Evolutionary conservation across 176 grass and related monocot species (phyloP).

Genomic region (Tillandsia leiboldiana): DNA sequence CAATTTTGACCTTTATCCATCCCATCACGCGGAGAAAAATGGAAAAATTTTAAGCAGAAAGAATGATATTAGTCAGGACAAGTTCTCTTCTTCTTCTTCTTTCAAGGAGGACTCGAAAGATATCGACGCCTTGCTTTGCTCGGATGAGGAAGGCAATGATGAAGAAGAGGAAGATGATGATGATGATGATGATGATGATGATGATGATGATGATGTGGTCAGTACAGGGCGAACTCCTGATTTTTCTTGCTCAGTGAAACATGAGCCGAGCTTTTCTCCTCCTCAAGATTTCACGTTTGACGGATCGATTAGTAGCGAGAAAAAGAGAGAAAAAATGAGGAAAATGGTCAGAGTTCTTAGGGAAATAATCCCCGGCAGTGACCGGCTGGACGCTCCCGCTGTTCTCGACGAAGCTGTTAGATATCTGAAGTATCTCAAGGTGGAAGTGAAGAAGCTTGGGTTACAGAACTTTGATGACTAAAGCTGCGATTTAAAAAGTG

Average conservation of each 20-base stretch:
- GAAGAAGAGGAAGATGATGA: slow-evolving; percentile 32
- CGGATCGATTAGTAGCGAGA: slow-evolving; percentile 18
- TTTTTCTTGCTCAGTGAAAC: slow-evolving; percentile 23
- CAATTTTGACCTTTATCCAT: slow-evolving; percentile 15
- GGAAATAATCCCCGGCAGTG: slow-evolving; percentile 57
- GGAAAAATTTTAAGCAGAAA: slow-evolving; percentile 14
- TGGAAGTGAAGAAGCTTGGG: slow-evolving; percentile 57
- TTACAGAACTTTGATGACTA: slow-evolving; percentile 27
- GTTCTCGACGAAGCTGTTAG: slow-evolving; percentile 59
- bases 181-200: slow-evolving; percentile 8
- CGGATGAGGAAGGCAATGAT: slow-evolving; percentile 28
- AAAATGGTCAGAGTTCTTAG: slow-evolving; percentile 39
- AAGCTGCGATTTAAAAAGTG: slow-evolving; percentile 6
- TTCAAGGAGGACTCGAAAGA: slow-evolving; percentile 67
- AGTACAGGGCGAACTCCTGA: slow-evolving; percentile 60
- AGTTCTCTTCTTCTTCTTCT: slow-evolving; percentile 22
- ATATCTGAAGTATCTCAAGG: slow-evolving; percentile 71
- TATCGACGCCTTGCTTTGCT: slow-evolving; percentile 60
- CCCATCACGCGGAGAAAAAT: slow-evolving; percentile 11
- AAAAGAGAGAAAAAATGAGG: slow-evolving; percentile 32
- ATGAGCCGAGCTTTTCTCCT: slow-evolving; percentile 17
- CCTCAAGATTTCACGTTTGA: slow-evolving; percentile 1
- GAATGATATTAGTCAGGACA: slow-evolving; percentile 17
- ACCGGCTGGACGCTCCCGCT: slow-evolving; percentile 49
- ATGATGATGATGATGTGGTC: slow-evolving; percentile 34